A percentile compares a stretch with the other conserved stretches of the same genome.
Conservation (phyloP, 257 asterid species). For the Solanum bulbocastanum region DNA sequence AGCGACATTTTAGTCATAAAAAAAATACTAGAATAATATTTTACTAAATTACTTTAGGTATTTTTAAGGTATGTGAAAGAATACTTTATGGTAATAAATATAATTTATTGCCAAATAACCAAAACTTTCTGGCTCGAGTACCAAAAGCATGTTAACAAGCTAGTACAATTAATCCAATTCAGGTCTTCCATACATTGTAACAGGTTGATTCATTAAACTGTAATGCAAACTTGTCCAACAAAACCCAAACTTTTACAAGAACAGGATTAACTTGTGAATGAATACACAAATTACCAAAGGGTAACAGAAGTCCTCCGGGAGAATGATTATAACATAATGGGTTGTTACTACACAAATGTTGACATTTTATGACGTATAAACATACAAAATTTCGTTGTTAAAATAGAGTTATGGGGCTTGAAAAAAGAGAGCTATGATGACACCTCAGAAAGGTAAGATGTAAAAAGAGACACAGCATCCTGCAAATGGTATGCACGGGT, state of each 20-base stretch:
- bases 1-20: background rate
- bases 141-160: background rate
- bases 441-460: slow-evolving; percentile 47
- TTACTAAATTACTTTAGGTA: too few species aligned
- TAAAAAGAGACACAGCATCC: slow-evolving; percentile 63
- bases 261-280: background rate
- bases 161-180: background rate
- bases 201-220: background rate
- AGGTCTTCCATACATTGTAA: background rate
- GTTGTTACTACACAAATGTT: background rate
- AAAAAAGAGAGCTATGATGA: slow-evolving; percentile 12
- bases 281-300: background rate
- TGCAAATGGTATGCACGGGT: slow-evolving; percentile 64
- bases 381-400: background rate
- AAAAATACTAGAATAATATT: too few species aligned
- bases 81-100: background rate
- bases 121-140: background rate
- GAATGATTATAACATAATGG: background rate
- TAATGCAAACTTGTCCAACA: background rate
- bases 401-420: background rate
- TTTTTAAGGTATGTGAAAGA: background rate
- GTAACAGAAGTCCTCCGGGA: background rate
- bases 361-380: background rate
- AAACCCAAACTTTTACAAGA: background rate
- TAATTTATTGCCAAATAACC: background rate